Percentiles rank a stretch among this genome's conserved stretches.
These are phyloP conservation scores for Triglochin maritima DNA, from an alignment of 106 monocot species.

Conservation along the genomic window DNA sequence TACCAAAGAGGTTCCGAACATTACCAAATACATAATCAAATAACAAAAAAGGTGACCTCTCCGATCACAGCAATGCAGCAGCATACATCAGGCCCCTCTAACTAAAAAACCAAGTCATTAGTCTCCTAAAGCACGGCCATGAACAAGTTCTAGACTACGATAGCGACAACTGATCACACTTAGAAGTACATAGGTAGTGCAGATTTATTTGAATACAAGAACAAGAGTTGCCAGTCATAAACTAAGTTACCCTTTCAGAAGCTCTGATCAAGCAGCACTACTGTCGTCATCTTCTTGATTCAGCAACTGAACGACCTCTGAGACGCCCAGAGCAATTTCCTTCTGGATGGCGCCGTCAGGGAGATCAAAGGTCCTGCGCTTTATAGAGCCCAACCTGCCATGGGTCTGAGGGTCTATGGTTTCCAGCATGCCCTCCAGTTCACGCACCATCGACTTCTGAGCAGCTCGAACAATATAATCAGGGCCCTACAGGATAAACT, in stretches of 20 bases:
- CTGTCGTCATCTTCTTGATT: conserved; percentile 28
- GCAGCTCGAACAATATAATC: conserved; percentile 84
- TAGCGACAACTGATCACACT: no score
- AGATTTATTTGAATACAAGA: not conserved
- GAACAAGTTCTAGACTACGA: no score
- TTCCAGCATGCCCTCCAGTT: conserved; percentile 81
- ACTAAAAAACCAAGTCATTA: no score
- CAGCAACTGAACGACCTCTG: conserved; percentile 53
- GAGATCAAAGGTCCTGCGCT: conserved; percentile 73
- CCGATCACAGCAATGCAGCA: no score
- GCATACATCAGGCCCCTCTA: no score
- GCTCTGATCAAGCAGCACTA: no score
- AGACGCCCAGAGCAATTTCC: conserved; percentile 51
- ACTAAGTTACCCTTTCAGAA: no score
- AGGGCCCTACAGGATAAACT: conserved; percentile 38
- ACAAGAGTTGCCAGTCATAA: not conserved
- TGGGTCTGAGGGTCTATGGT: conserved; percentile 61
- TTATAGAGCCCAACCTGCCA: conserved; percentile 39
- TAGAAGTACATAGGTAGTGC: not conserved
- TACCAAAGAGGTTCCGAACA: no score
- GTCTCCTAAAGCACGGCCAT: no score
- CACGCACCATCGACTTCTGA: conserved; percentile 65
- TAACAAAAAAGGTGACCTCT: no score
- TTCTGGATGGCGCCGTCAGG: conserved; percentile 36
- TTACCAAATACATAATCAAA: no score